Conservation (phyloP, 116 monocot genomes). For the Trichopus zeylanicus region DNA sequence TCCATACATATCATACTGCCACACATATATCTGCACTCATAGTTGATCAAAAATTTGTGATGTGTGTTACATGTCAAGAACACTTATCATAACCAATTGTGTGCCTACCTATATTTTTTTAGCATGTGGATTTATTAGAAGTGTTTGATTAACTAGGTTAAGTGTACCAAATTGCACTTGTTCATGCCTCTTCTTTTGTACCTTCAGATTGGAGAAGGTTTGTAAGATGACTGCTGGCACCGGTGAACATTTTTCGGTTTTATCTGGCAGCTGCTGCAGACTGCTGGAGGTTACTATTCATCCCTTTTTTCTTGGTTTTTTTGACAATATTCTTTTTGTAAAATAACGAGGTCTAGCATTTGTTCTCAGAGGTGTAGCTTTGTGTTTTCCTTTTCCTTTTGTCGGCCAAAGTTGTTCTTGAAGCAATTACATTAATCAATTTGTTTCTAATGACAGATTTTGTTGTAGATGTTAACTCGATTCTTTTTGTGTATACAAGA, state of each 20-base stretch:
- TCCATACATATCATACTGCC: not conserved
- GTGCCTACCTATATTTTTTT: not conserved
- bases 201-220: conserved; percentile 11
- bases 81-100: not conserved
- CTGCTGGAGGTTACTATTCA: not conserved
- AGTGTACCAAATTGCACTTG: too few relatives aligned
- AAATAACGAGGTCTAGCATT: not conserved
- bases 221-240: not conserved
- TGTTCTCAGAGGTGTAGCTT: not conserved
- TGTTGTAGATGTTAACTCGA: not conserved
- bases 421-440: not conserved
- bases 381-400: not conserved
- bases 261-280: conserved; percentile 3
- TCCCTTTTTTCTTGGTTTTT: not conserved
- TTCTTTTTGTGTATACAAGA: not conserved
- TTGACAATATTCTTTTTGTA: conserved; percentile 1
- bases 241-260: not conserved
- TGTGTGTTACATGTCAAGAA: not conserved
- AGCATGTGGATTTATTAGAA: too few relatives aligned
- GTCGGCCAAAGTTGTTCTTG: not conserved
- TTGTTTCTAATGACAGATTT: not conserved
- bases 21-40: too few relatives aligned
- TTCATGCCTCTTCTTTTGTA: not conserved
- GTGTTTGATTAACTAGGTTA: too few relatives aligned
- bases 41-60: too few relatives aligned